phyloP scores from a whole-genome alignment of 371 early-diverging fungal species.

The Mortierella sp. region DNA sequence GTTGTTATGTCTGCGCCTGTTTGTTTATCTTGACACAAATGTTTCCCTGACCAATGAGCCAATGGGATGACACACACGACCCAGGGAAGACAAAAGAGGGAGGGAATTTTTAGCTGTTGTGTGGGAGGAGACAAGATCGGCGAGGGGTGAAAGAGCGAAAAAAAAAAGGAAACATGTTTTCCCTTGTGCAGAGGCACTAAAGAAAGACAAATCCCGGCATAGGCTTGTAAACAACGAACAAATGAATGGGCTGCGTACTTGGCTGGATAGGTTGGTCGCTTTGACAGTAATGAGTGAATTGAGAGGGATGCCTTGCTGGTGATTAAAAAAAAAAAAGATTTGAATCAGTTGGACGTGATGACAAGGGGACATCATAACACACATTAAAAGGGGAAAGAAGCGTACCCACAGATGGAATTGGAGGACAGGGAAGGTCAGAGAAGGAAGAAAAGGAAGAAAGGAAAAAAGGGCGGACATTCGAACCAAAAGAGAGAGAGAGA shows the following conservation, averaged over 20 bases:
- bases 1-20: neutral
- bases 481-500: neutral
- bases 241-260: no score
- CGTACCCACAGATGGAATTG: neutral
- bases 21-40: neutral
- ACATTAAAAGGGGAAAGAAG: neutral
- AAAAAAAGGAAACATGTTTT: neutral
- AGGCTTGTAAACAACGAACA: no score
- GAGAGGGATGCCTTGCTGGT: neutral
- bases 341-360: neutral
- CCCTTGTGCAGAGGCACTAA: neutral
- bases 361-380: neutral
- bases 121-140: neutral
- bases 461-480: constrained; percentile 2
- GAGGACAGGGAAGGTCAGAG: neutral
- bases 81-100: neutral
- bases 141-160: neutral
- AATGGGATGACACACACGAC: constrained; percentile 6
- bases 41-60: constrained; percentile 2
- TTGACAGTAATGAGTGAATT: no score
- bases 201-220: no score
- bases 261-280: no score
- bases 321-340: neutral
- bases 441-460: neutral
- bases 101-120: neutral